A percentile compares a stretch with the other conserved stretches of the same genome.
These are phyloP conservation scores for Diaporthe caulivora DNA, from an alignment of 2,329 filamentous ascomycete species.

Conservation along the genomic window DNA sequence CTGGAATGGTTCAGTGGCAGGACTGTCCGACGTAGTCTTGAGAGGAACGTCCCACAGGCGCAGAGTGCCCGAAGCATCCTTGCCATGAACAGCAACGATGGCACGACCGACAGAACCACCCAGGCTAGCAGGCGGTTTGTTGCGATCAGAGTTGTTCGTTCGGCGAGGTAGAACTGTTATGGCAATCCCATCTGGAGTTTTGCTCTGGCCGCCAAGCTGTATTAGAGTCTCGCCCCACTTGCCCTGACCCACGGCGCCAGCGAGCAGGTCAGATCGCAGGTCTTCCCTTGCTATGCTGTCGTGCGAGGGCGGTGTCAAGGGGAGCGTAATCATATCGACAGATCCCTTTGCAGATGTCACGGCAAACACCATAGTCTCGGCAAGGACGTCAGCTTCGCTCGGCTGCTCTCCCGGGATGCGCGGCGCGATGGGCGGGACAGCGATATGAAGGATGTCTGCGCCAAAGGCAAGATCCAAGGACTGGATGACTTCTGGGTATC, in stretches of 20 bases:
- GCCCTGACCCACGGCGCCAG: constrained; percentile 68
- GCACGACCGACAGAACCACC: constrained; percentile 52
- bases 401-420: constrained; percentile 63
- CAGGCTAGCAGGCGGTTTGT: constrained; percentile 50
- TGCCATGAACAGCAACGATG: constrained; percentile 71
- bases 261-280: constrained; percentile 62
- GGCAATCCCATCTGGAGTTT: constrained; percentile 66
- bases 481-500: constrained; percentile 68
- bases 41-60: constrained; percentile 70
- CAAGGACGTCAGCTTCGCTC: constrained; percentile 61
- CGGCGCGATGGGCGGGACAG: constrained; percentile 65
- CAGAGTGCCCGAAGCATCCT: constrained; percentile 70
- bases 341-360: constrained; percentile 70
- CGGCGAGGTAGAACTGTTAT: constrained; percentile 59
- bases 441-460: constrained; percentile 67
- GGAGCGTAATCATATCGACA: constrained; percentile 69
- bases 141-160: constrained; percentile 44
- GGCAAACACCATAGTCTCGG: constrained; percentile 71
- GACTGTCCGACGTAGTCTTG: constrained; percentile 52
- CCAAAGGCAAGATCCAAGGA: constrained; percentile 72
- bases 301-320: constrained; percentile 71
- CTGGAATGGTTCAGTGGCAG: constrained; percentile 66
- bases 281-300: constrained; percentile 69
- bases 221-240: constrained; percentile 73
- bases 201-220: constrained; percentile 65